phyloP scores from a whole-genome alignment of 1,284 basidiomycete species.

The Ustilago cynodontis region DNA sequence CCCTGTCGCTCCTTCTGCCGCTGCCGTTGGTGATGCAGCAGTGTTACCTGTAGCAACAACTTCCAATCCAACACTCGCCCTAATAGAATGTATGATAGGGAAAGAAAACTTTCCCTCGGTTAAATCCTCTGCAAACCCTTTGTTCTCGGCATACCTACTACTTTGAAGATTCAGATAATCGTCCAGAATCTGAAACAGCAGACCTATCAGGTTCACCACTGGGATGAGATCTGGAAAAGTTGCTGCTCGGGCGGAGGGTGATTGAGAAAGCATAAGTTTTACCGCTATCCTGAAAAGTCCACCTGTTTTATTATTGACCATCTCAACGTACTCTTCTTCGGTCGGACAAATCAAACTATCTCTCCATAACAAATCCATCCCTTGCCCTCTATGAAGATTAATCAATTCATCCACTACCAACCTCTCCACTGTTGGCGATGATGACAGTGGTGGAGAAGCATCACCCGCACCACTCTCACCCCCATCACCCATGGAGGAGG shows the following conservation, averaged over 20 bases:
- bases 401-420: constrained; percentile 77
- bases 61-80: constrained; percentile 65
- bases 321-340: constrained; percentile 92
- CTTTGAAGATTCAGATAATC: constrained; percentile 97
- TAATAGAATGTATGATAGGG: constrained; percentile 88
- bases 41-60: not conserved
- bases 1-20: no score
- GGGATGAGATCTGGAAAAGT: constrained; percentile 73
- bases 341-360: constrained; percentile 92
- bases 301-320: constrained; percentile 99
- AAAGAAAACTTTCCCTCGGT: constrained; percentile 98
- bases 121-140: constrained; percentile 93
- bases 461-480: no score
- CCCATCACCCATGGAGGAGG: constrained; percentile 3
- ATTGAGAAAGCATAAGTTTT: constrained; percentile 90
- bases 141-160: constrained; percentile 85
- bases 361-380: constrained; percentile 93
- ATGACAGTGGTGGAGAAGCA: constrained; percentile 12
- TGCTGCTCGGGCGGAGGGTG: not conserved
- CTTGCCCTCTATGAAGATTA: constrained; percentile 92
- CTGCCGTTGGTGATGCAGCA: not conserved
- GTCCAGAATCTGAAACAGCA: constrained; percentile 95
- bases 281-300: constrained; percentile 91
- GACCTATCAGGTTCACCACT: constrained; percentile 91
- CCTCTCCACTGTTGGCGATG: constrained; percentile 38